phyloP scores from a whole-genome alignment of 129 eudicot genomes.

The Kitagawia praeruptora region DNA sequence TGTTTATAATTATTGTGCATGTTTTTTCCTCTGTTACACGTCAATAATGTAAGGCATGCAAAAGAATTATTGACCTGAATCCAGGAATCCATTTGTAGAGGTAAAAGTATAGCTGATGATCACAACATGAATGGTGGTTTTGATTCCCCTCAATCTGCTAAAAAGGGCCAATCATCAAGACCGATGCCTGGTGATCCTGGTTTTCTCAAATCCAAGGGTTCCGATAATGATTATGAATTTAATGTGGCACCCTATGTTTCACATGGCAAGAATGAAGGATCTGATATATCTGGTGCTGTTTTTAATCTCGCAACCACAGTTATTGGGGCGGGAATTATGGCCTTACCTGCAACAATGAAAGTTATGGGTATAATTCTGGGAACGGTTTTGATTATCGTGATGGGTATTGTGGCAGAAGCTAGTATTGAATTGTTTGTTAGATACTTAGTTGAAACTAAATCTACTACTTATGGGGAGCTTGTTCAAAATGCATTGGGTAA shows the following conservation, averaged over 20 bases:
- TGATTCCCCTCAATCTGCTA: conserved; percentile 15
- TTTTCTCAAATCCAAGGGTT: conserved; percentile 13
- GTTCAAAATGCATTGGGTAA: conserved; percentile 81
- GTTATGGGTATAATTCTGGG: not conserved
- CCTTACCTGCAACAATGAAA: conserved; percentile 7
- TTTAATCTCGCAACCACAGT: conserved; percentile 51
- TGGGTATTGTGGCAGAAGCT: not conserved
- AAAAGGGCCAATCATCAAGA: not conserved
- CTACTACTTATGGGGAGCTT: conserved; percentile 75
- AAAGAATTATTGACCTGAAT: conserved; percentile 30
- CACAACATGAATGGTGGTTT: not conserved
- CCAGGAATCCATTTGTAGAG: conserved; percentile 42
- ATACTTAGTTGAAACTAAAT: conserved; percentile 53
- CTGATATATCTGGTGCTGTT: conserved; percentile 78
- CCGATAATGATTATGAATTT: conserved; percentile 27
- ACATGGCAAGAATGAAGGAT: conserved; percentile 26
- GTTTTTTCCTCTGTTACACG: not conserved
- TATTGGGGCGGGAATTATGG: not conserved
- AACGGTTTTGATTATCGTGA: not conserved
- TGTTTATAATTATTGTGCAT: not conserved
- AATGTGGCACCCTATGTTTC: conserved; percentile 48
- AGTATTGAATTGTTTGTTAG: conserved; percentile 56
- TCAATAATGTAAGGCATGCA: conserved; percentile 19
- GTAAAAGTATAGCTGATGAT: conserved; percentile 30
- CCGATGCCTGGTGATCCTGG: conserved; percentile 23